phyloP scores from a whole-genome alignment of 331 rosid genomes.

The Dryas integrifolia region DNA sequence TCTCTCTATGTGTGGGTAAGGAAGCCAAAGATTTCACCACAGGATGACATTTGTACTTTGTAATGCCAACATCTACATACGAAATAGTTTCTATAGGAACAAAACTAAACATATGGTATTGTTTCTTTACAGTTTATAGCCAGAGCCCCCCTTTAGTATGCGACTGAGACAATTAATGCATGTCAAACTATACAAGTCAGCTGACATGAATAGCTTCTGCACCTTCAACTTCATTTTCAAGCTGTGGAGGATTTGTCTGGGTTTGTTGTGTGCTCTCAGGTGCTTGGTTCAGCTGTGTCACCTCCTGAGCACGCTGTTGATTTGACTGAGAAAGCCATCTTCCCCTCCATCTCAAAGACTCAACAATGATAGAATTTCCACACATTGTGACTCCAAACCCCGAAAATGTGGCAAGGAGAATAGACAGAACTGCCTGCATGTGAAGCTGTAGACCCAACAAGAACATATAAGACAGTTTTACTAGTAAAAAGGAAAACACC shows the following conservation, averaged over 20 bases:
- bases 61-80: background rate
- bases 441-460: conserved; percentile 48
- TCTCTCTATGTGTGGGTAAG: background rate
- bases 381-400: conserved; percentile 75
- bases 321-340: conserved; percentile 31
- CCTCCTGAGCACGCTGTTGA: conserved; percentile 28
- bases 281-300: conserved; percentile 30
- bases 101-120: background rate
- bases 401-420: conserved; percentile 62
- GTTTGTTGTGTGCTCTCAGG: conserved; percentile 26
- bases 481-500: background rate
- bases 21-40: background rate
- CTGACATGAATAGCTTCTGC: conserved; percentile 27
- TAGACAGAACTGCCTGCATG: conserved; percentile 57
- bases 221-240: conserved; percentile 28
- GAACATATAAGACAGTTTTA: conserved; percentile 9
- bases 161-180: conserved; percentile 6
- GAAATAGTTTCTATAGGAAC: background rate
- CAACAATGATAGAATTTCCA: conserved; percentile 43
- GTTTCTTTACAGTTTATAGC: conserved; percentile 16
- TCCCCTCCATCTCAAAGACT: conserved; percentile 45
- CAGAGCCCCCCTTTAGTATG: background rate
- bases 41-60: background rate
- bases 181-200: conserved; percentile 10
- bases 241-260: conserved; percentile 34